Base-by-base conservation (phyloP, 2,329 filamentous ascomycete genomes). In the Fusarium neocosmosporiellum region DNA sequence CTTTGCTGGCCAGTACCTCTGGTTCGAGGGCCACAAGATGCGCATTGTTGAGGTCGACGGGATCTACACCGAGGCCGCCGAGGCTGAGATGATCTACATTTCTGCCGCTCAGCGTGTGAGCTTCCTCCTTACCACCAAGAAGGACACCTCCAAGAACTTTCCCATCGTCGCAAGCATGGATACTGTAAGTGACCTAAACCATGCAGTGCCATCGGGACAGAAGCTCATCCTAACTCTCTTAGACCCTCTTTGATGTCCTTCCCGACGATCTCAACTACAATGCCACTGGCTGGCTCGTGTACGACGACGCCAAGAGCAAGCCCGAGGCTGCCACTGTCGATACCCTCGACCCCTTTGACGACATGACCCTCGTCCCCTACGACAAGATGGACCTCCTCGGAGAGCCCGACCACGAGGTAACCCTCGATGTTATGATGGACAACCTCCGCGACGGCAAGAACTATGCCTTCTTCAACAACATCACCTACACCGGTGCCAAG, bases 11-110 rank as follows among this genome's bases (percentile, higher is more conserved):
- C 89, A 92, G 75, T 91, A 91, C 71, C 78, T 92, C 54, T 92
- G 90, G 89, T 88, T 92, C 62, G 90, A 92, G 78, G 89, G 86
- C 20, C 90, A 91, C 74, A 91, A 88, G 34, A 89, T 94, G 82
- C 88, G 85, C 31, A 90, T 94, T 63, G 87, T 94, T 36, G 92
- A 94, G 79, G 89, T 94, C 1, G 93, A 94, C 77, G 93, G 92
- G 8, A 86, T 94, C 13, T 94, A 92, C 73, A 90, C 88, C 1
- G 86, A 93, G 67, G 85, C 86, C 0, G 82, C 86, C 0, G 87
- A 89, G 67, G 88, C 91, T 1, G 84, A 88, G 27, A 88, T 88
- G 84, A 85, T 94, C 14, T 94, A 94, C 72, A 76, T 95, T 10
- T 84, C 89, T 14, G 88, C 90, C 13, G 93, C 91, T 0, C 93